Evolutionary conservation across 129 eudicot genomes (phyloP).

Genomic region (Kitagawia praeruptora): DNA sequence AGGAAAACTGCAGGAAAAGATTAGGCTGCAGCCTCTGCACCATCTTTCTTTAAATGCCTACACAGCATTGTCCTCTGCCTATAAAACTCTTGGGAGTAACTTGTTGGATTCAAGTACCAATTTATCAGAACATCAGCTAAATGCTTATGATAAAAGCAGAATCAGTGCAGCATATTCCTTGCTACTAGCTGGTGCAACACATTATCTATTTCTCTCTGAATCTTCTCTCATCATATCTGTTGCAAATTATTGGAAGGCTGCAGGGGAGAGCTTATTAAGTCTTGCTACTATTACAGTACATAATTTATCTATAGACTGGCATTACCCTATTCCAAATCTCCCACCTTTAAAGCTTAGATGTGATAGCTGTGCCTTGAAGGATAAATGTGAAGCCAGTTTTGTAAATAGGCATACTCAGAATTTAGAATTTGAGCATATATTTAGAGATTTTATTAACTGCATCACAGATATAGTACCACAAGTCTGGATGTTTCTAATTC

Average conservation of each 20-base stretch:
- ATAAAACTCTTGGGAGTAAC: conserved; percentile 33
- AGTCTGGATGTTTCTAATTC: conserved; percentile 40
- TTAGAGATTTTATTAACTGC: conserved; percentile 23
- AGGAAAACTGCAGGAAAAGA: conserved; percentile 7
- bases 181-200: conserved; percentile 48
- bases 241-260: conserved; percentile 47
- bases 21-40: conserved; percentile 43
- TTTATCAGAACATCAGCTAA: conserved; percentile 5
- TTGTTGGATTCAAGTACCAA: conserved; percentile 13
- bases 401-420: conserved; percentile 2
- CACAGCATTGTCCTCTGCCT: conserved; percentile 56
- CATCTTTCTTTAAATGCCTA: conserved; percentile 54
- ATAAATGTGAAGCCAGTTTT: conserved; percentile 16
- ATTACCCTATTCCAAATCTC: conserved; percentile 1
- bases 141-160: conserved; percentile 27
- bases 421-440: conserved; percentile 24
- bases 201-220: conserved; percentile 47
- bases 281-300: conserved; percentile 25
- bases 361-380: conserved; percentile 21
- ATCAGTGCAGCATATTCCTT: conserved; percentile 55
- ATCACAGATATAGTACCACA: conserved; percentile 18
- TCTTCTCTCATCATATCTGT: conserved; percentile 34
- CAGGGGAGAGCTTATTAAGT: conserved; percentile 46
- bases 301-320: conserved; percentile 3
- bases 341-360: conserved; percentile 17